phyloP scores from a whole-genome alignment of 2,329 filamentous ascomycete genomes.

The Byssoonygena ceratinophila region DNA sequence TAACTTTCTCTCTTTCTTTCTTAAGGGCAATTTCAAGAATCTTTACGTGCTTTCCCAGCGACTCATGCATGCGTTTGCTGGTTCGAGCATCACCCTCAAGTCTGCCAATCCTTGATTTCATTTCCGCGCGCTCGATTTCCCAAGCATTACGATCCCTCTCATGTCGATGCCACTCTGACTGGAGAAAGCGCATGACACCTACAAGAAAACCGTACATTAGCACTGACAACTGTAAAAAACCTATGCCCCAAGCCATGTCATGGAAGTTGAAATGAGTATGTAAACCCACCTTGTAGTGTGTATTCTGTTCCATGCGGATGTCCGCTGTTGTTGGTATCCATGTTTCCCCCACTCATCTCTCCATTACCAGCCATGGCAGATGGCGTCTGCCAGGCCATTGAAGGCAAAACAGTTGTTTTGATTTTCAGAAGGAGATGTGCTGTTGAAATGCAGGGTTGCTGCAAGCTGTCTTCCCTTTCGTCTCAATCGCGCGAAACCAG shows the following conservation, averaged over 20 bases:
- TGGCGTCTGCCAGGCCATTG: slow-evolving; percentile 62
- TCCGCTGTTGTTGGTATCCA: slow-evolving; percentile 35
- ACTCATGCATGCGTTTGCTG: slow-evolving; percentile 77
- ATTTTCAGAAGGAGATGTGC: background rate
- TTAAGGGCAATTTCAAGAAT: slow-evolving; percentile 83
- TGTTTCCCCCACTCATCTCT: slow-evolving; percentile 40
- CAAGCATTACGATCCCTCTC: slow-evolving; percentile 95
- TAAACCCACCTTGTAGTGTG: slow-evolving; percentile 54
- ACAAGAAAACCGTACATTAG: slow-evolving; percentile 20
- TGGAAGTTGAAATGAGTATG: slow-evolving; percentile 1
- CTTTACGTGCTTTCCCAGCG: slow-evolving; percentile 77
- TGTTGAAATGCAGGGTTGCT: background rate
- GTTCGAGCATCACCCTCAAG: slow-evolving; percentile 83
- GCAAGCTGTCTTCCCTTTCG: slow-evolving; percentile 2
- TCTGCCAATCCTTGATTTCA: slow-evolving; percentile 93
- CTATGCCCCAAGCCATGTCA: background rate
- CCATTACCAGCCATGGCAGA: slow-evolving; percentile 50
- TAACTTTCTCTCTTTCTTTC: slow-evolving; percentile 65
- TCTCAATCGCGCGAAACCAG: slow-evolving; percentile 6
- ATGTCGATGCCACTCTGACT: slow-evolving; percentile 98
- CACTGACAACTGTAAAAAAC: background rate
- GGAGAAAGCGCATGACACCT: slow-evolving; percentile 98
- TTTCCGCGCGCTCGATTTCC: slow-evolving; percentile 98
- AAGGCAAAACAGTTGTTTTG: slow-evolving; percentile 12
- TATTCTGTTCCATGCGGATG: slow-evolving; percentile 58